Base-by-base conservation (phyloP, 2,329 filamentous ascomycete species). In the Stachybotrys echinatus region DNA sequence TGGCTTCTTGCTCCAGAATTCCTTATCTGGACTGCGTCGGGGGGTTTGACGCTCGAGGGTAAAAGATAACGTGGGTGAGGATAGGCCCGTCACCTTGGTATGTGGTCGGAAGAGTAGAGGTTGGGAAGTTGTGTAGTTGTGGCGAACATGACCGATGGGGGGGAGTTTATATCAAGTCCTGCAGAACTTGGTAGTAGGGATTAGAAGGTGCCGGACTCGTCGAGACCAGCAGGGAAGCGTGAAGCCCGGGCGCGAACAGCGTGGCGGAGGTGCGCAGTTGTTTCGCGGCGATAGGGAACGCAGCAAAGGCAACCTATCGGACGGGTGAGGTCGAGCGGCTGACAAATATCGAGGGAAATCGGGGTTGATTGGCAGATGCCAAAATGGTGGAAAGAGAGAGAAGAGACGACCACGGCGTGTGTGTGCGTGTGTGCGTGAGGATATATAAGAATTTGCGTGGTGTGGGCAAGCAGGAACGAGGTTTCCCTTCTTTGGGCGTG, bases 51-150 rank as follows among this genome's bases (percentile, higher is more conserved):
- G 27, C 27, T 34, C 27, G 27, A 34, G 14, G 14, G 14, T 34
- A 31, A 14, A 14, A 10, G 27, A 8, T 40, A 8, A 40, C n/a
- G n/a, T 73, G 72, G 74, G 67, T 69, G 66, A 65, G 68, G 69
- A 68, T 68, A 73, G 64, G 66, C 72, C 71, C 68, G 77, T 81
- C 79, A 81, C 78, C 79, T 79, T 74, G 76, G 75, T 79, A 78
- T 80, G 73, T 77, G 74, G 72, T 80, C 76, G 77, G 76, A 75
- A 65, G 75, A 75, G 74, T 74, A 76, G 74, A 73, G 75, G 69
- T 74, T 76, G 67, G 70, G 73, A 67, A 68, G 71, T 63, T 70
- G 71, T 75, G 70, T 75, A 76, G 71, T 72, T 74, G 71, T 71
- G 69, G 74, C 73, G 67, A 77, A 82, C 79, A 82, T 82, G 67